Evolutionary conservation across 345 rosid genomes (phyloP), one percentile per base, ranked within the genome.

Genomic region (Xanthoceras sorbifolium): DNA sequence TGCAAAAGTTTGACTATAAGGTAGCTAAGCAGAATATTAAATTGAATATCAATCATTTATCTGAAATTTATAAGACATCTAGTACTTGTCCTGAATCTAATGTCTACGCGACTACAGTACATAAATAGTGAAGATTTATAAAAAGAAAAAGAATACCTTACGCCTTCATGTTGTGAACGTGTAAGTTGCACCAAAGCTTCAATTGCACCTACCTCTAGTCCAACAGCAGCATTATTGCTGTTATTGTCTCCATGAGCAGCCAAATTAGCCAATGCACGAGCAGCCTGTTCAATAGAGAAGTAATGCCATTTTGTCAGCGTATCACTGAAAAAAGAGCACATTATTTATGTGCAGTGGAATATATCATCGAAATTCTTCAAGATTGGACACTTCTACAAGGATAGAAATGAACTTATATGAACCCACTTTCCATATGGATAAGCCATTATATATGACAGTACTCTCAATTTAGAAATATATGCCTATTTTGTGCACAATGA

Each of bases 191-290:
- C 80, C 66, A 85, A 44, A 15, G 82, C 84, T 72, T 85, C 85
- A 1, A 79, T 73, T 26, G 85, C 85, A 72, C 84, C 85, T 23
- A 75, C 73, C 80, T 85, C 85, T 69, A 71, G 78, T 17, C 87
- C 84, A 74, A 82, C 78, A 29, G 79, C 82, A 64, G 83, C 76
- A 76, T 85, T 82, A 73, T 75, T 79, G 73, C 5, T 48, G 48
- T 85, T 79, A 67, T 61, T 82, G 68, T 85, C 85, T 62, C 87
- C 87, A 67, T 82, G 87, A 64, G 87, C 80, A 68, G 83, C 87
- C 85, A 82, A 71, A 67, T 85, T 85, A 68, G 82, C 82, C 71
- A 85, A 72, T 1, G 85, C 85, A 69, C 81, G 83, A 38, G 83
- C 83, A 65, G 83, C 83, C 86, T 83, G 66, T 20, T 48, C 40